phyloP scores from a whole-genome alignment of 805 yeast genomes.

The Maudiozyma saulgeensis region DNA sequence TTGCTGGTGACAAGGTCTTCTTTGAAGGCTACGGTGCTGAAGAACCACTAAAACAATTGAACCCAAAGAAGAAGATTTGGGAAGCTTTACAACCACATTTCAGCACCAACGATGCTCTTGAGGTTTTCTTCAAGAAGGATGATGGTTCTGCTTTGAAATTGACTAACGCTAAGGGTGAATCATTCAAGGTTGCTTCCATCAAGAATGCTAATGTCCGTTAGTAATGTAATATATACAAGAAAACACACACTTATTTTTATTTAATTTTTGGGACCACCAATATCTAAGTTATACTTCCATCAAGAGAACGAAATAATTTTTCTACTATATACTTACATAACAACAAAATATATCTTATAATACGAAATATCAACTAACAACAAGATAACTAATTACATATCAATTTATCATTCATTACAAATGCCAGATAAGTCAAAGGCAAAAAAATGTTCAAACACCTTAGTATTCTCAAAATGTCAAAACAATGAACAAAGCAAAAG shows the following conservation, averaged over 20 bases:
- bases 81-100: conserved; percentile 89
- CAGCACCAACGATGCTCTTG: conserved; percentile 64
- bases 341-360: too few species aligned
- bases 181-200: conserved; percentile 63
- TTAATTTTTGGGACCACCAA: too few species aligned
- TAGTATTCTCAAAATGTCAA: too few species aligned
- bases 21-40: conserved; percentile 80
- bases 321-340: too few species aligned
- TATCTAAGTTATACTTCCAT: too few species aligned
- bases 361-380: neutral
- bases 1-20: conserved; percentile 94
- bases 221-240: conserved; percentile 4
- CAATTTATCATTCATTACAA: too few species aligned
- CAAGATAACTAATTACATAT: too few species aligned
- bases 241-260: neutral
- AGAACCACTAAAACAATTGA: conserved; percentile 81
- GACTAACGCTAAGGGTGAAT: conserved; percentile 71
- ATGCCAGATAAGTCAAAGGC: too few species aligned
- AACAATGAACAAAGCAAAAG: too few species aligned
- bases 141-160: conserved; percentile 54
- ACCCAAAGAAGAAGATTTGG: conserved; percentile 98
- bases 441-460: too few species aligned
- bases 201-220: conserved; percentile 74
- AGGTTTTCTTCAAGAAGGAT: conserved; percentile 68
- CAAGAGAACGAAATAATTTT: too few species aligned